A percentile compares a stretch with the other conserved stretches of the same genome.
These are phyloP conservation scores for Monascus purpureus DNA, from an alignment of 495 filamentous ascomycete genomes.

Conservation along the genomic window DNA sequence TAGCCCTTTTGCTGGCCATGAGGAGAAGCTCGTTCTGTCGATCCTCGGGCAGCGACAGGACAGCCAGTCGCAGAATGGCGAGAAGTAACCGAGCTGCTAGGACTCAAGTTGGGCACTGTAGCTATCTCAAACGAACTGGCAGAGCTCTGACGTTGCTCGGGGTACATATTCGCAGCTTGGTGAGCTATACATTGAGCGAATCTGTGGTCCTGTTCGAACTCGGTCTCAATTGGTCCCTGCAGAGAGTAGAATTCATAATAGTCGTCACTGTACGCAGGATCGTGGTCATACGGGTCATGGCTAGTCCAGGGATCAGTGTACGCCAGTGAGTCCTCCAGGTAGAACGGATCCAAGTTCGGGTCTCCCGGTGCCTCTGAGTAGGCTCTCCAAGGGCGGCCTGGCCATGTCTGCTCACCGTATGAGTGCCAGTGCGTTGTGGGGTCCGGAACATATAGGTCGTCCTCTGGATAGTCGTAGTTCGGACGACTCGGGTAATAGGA, in stretches of 20 bases:
- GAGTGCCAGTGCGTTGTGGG: too few relatives aligned
- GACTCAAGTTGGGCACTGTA: slow-evolving; percentile 26
- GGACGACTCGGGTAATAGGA: too few relatives aligned
- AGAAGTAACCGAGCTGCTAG: slow-evolving; percentile 34
- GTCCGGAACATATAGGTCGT: too few relatives aligned
- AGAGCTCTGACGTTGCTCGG: slow-evolving; percentile 22
- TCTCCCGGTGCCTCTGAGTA: slow-evolving; percentile 21
- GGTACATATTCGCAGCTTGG: too few relatives aligned
- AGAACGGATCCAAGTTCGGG: slow-evolving; percentile 31
- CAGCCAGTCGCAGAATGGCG: slow-evolving; percentile 20
- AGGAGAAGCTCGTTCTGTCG: slow-evolving; percentile 18
- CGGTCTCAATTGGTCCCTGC: too few relatives aligned
- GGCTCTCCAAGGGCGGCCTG: too few relatives aligned
- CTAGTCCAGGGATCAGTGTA: slow-evolving; percentile 15
- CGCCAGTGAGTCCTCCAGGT: slow-evolving; percentile 27
- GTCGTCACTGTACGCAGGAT: slow-evolving; percentile 23
- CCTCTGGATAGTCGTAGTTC: too few relatives aligned
- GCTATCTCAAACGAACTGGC: slow-evolving; percentile 23
- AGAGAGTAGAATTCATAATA: slow-evolving; percentile 22
- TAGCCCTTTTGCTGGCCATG: too few relatives aligned
- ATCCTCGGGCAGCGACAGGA: slow-evolving; percentile 16
- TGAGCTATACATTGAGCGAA: too few relatives aligned
- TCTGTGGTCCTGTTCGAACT: too few relatives aligned
- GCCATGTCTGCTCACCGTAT: too few relatives aligned
- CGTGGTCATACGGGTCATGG: slow-evolving; percentile 15